Conservation (phyloP, 139 green algal genomes). For the Chlorella ohadii region DNA sequence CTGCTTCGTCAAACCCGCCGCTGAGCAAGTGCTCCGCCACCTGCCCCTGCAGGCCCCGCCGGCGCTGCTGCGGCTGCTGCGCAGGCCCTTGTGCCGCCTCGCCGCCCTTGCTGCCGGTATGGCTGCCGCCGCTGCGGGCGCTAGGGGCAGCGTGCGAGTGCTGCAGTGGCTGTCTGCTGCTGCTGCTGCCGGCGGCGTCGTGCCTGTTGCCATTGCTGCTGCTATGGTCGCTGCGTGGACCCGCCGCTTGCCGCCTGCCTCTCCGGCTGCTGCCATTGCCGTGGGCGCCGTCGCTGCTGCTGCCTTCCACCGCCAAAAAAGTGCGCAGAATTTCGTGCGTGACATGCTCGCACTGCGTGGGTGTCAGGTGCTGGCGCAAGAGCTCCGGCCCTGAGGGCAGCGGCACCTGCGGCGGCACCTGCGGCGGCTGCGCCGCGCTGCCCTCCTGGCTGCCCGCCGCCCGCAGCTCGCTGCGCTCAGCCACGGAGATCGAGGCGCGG, state of each 20-base stretch:
- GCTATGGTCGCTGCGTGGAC: not conserved
- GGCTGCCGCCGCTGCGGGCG: not conserved
- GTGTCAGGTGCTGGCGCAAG: not conserved
- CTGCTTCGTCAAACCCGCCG: slow-evolving; percentile 42
- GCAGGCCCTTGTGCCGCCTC: no score
- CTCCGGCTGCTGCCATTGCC: not conserved
- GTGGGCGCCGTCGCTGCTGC: not conserved
- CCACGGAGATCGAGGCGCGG: no score
- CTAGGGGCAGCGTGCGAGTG: not conserved
- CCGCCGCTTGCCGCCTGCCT: not conserved
- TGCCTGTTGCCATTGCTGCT: not conserved
- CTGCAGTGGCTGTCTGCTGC: not conserved
- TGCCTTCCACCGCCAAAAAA: not conserved
- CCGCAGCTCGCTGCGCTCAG: not conserved
- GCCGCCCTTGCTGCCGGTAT: slow-evolving; percentile 1
- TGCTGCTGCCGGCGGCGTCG: not conserved
- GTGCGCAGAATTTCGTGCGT: slow-evolving; percentile 2
- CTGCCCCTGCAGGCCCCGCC: slow-evolving; percentile 30
- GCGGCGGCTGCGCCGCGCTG: not conserved
- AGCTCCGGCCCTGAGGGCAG: not conserved
- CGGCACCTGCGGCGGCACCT: not conserved
- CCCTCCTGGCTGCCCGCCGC: not conserved
- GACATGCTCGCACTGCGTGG: not conserved
- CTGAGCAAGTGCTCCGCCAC: slow-evolving; percentile 38
- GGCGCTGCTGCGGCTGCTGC: no score